phyloP scores from a whole-genome alignment of 352 stramenopile genomes.

The Phytophthora nicotianae region DNA sequence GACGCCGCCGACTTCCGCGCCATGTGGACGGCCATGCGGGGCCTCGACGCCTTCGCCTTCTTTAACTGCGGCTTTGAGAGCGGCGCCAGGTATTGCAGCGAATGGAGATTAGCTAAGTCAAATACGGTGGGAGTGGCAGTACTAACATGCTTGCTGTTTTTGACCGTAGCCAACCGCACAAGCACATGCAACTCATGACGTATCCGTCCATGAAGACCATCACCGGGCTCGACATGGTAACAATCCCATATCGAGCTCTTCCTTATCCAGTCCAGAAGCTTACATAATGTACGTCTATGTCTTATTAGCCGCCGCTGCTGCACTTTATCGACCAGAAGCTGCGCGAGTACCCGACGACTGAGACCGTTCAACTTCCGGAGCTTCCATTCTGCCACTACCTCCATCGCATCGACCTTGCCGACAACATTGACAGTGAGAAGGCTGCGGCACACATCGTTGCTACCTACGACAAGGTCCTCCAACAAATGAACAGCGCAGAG shows the following conservation, averaged over 20 bases:
- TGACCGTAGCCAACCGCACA: conserved; percentile 73
- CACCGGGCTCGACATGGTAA: conserved; percentile 64
- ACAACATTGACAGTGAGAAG: conserved; percentile 44
- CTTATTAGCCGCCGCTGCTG: conserved; percentile 66
- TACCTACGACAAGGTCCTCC: conserved; percentile 58
- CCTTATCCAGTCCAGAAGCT: conserved; percentile 1
- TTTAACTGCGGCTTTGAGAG: conserved; percentile 89
- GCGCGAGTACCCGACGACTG: conserved; percentile 30
- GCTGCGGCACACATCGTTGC: conserved; percentile 44
- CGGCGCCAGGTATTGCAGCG: conserved; percentile 54
- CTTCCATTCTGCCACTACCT: conserved; percentile 81
- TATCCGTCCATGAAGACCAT: conserved; percentile 73
- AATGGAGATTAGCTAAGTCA: background rate
- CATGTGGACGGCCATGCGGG: conserved; percentile 75
- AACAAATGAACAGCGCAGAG: conserved; percentile 42
- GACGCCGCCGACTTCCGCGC: conserved; percentile 58
- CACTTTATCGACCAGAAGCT: conserved; percentile 73
- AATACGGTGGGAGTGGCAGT: background rate
- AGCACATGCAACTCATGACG: conserved; percentile 89
- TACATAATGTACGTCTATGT: conserved; percentile 2
- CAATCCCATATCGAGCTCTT: background rate
- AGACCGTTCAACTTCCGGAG: conserved; percentile 61
- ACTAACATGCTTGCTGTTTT: conserved; percentile 17
- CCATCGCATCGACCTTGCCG: conserved; percentile 54
- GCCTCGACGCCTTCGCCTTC: conserved; percentile 78